These are phyloP conservation scores for Medicago lupulina DNA, from an alignment of 306 rosid species.

Conservation along the genomic window DNA sequence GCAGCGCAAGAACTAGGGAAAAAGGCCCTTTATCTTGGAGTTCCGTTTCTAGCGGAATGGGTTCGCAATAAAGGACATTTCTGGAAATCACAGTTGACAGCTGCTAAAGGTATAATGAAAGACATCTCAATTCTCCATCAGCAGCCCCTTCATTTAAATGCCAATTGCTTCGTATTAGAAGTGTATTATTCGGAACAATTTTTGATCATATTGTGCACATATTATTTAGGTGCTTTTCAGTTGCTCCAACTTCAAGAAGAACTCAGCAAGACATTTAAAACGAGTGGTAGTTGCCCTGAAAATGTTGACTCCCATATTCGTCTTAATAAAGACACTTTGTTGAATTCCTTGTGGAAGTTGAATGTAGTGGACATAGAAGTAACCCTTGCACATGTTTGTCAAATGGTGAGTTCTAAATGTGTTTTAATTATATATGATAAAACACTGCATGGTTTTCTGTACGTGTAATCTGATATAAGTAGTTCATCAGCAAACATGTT, in stretches of 20 bases:
- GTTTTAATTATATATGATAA: too few species aligned
- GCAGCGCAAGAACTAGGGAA: conserved; percentile 97
- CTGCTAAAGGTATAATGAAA: conserved; percentile 73
- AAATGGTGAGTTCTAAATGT: conserved; percentile 70
- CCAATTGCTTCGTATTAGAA: conserved; percentile 25
- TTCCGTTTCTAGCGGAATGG: conserved; percentile 95
- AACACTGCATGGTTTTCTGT: background rate
- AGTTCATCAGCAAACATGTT: conserved; percentile 30
- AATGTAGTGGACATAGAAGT: conserved; percentile 95
- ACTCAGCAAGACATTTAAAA: conserved; percentile 64
- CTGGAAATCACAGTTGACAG: conserved; percentile 92
- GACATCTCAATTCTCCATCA: background rate
- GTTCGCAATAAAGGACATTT: conserved; percentile 91
- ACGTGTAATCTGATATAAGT: background rate
- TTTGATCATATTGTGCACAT: conserved; percentile 42
- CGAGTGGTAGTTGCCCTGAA: conserved; percentile 62
- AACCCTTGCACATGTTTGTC: conserved; percentile 88
- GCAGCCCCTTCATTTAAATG: conserved; percentile 1
- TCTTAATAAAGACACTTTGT: conserved; percentile 72
- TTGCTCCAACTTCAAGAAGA: conserved; percentile 89
- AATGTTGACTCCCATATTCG: conserved; percentile 69
- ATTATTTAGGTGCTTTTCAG: conserved; percentile 78
- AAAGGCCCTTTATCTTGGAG: conserved; percentile 84
- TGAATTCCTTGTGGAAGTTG: conserved; percentile 90
- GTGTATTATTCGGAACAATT: background rate